phyloP scores from a whole-genome alignment of 768 basidiomycete genomes.

The Tephrocybe sp. region DNA sequence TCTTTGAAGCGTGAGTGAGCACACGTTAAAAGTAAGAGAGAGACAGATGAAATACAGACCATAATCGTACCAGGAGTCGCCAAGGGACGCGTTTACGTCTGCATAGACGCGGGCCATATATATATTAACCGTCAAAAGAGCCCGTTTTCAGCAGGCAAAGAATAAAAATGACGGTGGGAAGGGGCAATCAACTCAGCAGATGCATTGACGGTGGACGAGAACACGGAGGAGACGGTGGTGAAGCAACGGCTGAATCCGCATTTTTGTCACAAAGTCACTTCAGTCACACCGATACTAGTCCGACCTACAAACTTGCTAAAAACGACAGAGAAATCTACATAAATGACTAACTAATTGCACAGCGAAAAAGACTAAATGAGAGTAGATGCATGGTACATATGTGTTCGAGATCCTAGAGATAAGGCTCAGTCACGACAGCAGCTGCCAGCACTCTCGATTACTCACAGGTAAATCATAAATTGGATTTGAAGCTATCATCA shows the following conservation, averaged over 20 bases:
- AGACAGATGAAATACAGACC: slow-evolving; percentile 33
- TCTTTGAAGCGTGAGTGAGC: slow-evolving; percentile 31
- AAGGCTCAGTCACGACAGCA: background rate
- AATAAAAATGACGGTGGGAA: slow-evolving; percentile 9
- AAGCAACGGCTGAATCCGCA: slow-evolving; percentile 7
- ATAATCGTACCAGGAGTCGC: slow-evolving; percentile 64
- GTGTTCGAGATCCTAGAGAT: background rate
- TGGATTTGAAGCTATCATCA: slow-evolving; percentile 8
- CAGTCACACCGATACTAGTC: slow-evolving; percentile 3
- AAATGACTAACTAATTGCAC: background rate
- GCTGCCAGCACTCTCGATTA: background rate
- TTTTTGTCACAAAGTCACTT: slow-evolving; percentile 14
- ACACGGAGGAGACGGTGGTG: slow-evolving; percentile 11
- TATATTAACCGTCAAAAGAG: slow-evolving; percentile 11
- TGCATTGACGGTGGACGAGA: slow-evolving; percentile 17
- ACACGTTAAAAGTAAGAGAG: background rate
- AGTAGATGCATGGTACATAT: slow-evolving; percentile 7
- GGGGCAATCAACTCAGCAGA: slow-evolving; percentile 17
- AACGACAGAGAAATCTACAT: background rate
- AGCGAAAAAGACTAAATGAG: background rate
- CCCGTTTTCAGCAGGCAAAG: slow-evolving; percentile 4
- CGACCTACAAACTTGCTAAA: background rate
- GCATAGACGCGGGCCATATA: slow-evolving; percentile 53
- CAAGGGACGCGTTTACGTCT: slow-evolving; percentile 57
- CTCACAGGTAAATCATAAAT: slow-evolving; percentile 2